Percentiles rank a stretch among this genome's conserved stretches.
phyloP scores from a whole-genome alignment of 495 filamentous ascomycete species.

The Trichoderma reesei region DNA sequence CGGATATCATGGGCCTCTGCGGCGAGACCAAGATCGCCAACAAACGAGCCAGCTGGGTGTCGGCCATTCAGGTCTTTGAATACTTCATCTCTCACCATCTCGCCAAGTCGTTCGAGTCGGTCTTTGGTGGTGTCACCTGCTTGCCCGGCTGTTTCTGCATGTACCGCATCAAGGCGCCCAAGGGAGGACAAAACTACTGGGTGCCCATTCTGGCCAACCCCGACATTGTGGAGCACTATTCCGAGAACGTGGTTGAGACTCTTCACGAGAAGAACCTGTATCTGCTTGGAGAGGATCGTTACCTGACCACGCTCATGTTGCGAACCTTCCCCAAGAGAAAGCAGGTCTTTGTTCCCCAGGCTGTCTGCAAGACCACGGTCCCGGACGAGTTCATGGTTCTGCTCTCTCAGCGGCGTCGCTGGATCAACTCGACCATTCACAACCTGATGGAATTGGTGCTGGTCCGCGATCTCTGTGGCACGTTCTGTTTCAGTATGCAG shows the following conservation, averaged over 20 bases:
- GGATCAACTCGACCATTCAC: conserved; percentile 99
- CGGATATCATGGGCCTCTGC: conserved; percentile 97
- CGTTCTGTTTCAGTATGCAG: conserved; percentile 99
- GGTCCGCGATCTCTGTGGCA: conserved; percentile 92
- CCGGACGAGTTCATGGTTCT: conserved; percentile 89
- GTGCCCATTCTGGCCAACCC: conserved; percentile 98
- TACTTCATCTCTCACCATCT: conserved; percentile 99
- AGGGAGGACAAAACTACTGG: conserved; percentile 98
- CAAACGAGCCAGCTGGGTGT: conserved; percentile 88
- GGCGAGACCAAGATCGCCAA: conserved; percentile 99
- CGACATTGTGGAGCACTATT: conserved; percentile 98
- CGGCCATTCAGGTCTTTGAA: conserved; percentile 99
- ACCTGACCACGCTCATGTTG: conserved; percentile 93
- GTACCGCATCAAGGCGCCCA: conserved; percentile 99
- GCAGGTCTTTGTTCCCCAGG: conserved; percentile 96
- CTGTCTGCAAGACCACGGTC: conserved; percentile 96
- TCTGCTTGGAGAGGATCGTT: conserved; percentile 93
- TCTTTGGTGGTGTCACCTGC: conserved; percentile 99
- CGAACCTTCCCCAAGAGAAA: conserved; percentile 98
- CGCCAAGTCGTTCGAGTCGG: conserved; percentile 93
- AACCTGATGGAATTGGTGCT: conserved; percentile 96
- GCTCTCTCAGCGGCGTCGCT: conserved; percentile 85
- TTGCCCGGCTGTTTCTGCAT: conserved; percentile 99
- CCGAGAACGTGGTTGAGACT: conserved; percentile 98
- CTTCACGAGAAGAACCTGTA: conserved; percentile 97